These are phyloP conservation scores for Haplosporangium gracile DNA, from an alignment of 192 early-diverging fungal genomes.

Conservation along the genomic window DNA sequence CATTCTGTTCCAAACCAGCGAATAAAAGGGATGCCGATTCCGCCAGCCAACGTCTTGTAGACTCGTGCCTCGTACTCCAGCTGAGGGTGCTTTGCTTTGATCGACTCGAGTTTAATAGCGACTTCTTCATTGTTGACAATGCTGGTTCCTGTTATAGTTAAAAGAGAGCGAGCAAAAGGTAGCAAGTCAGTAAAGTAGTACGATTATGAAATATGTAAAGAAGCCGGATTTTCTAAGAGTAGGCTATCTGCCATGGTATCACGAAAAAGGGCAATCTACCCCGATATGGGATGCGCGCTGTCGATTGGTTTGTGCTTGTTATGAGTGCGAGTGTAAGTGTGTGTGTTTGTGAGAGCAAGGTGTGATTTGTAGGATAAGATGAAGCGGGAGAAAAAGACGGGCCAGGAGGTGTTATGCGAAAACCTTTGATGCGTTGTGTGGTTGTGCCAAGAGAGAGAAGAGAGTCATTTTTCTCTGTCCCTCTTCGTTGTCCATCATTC, in stretches of 20 bases:
- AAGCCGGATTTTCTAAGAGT: no score
- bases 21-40: conserved; percentile 91
- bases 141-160: conserved; percentile 51
- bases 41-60: conserved; percentile 94
- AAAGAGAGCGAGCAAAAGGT: not conserved
- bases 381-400: conserved; percentile 4
- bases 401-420: conserved; percentile 28
- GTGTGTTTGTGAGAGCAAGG: not conserved
- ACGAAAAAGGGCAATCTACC: no score
- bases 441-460: conserved; percentile 2
- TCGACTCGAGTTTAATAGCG: conserved; percentile 96
- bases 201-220: not conserved
- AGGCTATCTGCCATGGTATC: no score
- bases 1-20: conserved; percentile 87
- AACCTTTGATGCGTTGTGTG: not conserved
- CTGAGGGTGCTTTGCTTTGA: conserved; percentile 96
- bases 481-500: conserved; percentile 8
- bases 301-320: not conserved
- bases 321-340: not conserved
- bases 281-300: no score
- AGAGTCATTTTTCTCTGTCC: not conserved
- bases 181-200: not conserved
- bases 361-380: not conserved
- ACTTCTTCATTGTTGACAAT: conserved; percentile 90
- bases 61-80: conserved; percentile 98